Conservation (phyloP, 352 stramenopile genomes). For the Phytopythium sindhum region DNA sequence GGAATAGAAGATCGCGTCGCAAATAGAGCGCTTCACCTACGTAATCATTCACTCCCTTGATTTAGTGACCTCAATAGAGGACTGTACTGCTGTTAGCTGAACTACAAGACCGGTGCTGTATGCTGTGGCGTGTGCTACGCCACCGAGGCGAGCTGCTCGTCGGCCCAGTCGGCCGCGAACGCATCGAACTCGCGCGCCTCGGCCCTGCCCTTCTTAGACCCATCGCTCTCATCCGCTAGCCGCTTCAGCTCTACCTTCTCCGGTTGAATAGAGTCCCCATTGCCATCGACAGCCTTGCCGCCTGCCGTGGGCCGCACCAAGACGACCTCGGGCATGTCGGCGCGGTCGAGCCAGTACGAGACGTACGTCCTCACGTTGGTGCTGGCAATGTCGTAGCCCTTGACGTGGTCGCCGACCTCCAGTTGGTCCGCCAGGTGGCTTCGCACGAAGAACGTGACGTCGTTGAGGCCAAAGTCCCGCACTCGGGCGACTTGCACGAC, state of each 20-base stretch:
- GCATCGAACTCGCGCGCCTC: slow-evolving; percentile 7
- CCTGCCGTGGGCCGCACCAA: background rate
- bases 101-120: background rate
- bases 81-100: background rate
- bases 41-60: background rate
- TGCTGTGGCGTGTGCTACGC: background rate
- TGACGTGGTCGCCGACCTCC: slow-evolving; percentile 56
- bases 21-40: background rate
- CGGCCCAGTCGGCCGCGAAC: slow-evolving; percentile 5
- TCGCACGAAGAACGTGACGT: slow-evolving; percentile 66
- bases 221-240: background rate
- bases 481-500: slow-evolving; percentile 64
- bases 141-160: slow-evolving; percentile 1
- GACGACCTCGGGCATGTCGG: slow-evolving; percentile 2
- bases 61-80: background rate
- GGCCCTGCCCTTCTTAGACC: background rate
- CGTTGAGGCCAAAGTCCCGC: slow-evolving; percentile 78
- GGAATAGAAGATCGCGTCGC: background rate
- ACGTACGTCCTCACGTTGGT: slow-evolving; percentile 45
- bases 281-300: background rate
- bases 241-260: background rate
- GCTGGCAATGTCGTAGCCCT: slow-evolving; percentile 67
- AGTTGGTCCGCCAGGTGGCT: slow-evolving; percentile 61
- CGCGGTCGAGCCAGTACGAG: slow-evolving; percentile 25
- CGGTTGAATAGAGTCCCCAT: background rate